Evolutionary conservation across 2,329 filamentous ascomycete species (phyloP).

Genomic region (Cladosporium sp.): DNA sequence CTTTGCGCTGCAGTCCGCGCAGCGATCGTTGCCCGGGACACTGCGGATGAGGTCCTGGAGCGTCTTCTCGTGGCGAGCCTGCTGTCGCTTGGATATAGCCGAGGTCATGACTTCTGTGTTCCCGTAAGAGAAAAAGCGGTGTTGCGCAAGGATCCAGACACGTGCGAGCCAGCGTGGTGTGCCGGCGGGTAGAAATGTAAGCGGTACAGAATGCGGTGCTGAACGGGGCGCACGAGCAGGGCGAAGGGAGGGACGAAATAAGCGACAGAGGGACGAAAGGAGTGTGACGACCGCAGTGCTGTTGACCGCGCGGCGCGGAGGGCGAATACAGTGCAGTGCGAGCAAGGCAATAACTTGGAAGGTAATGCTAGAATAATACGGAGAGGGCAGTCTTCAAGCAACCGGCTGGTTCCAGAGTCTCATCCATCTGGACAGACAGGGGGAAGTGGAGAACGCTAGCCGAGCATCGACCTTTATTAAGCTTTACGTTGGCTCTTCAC

Average conservation of each 20-base stretch:
- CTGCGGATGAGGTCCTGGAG: conserved; percentile 84
- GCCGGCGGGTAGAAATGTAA: conserved; percentile 1
- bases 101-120: conserved; percentile 55
- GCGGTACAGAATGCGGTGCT: not conserved
- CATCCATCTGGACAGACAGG: no score
- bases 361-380: no score
- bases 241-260: not conserved
- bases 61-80: conserved; percentile 90
- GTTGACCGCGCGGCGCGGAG: conserved; percentile 2
- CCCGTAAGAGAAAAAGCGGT: not conserved
- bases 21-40: conserved; percentile 83
- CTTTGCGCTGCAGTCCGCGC: conserved; percentile 85
- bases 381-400: no score
- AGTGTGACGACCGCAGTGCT: not conserved
- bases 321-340: no score
- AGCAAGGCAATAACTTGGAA: no score
- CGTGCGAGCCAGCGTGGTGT: not conserved
- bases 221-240: not conserved
- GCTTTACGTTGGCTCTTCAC: not conserved
- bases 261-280: not conserved
- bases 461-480: no score
- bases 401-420: no score
- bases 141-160: conserved; percentile 11
- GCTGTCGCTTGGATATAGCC: conserved; percentile 87
- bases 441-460: no score